Base-by-base conservation (phyloP, 148 eudicot species). In the Cornus kousa region DNA sequence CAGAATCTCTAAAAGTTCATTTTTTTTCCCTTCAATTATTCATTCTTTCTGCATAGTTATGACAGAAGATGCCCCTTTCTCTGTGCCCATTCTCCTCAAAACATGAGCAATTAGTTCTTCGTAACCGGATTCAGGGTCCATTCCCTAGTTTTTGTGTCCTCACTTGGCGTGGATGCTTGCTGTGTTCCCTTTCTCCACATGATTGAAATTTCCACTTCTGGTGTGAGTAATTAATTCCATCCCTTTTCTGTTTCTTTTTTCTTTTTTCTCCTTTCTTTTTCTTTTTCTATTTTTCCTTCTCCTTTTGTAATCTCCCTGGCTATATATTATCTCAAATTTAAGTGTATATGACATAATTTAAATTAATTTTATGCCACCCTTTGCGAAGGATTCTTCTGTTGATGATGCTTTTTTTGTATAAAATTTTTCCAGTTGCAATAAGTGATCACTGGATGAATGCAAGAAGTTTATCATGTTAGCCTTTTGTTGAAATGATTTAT, bases 1-100 rank as follows among this genome's bases (percentile, higher is more conserved):
- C 66, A 17, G 35, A 74, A 28, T 77, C 82, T 76, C 75, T 67
- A 62, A 68, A 77, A 72, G 60, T 75, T 68, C 46, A 75, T 76
- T 73, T 67, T 28, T 28, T 74, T 28, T 75, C 66, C 10, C 80
- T 32, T 59, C 68, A 39, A 71, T 77, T 53, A 73, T 72, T 67
- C 20, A 79, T 82, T 76, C 78, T 79, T 81, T 79, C 37, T 50
- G 74, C 74, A 50, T 66, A 71, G 19, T 66, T 7, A 67, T 62
- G 55, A 40, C 31, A 22, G 32, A 66, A 69, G 57, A 64, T 50
- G 78, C 72, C 66, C 67, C 68, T 67, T 80, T 35, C 67, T 7
- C 70, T 57, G 55, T 22, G 66, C 70, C n/a, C 68, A 7, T 57
- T 69, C 22, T 74, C 78, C 82, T 57, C 31, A 23, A 74, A 35